Evolutionary conservation across 2,329 filamentous ascomycete species (phyloP).

Genomic region (Aspergillus ruber): DNA sequence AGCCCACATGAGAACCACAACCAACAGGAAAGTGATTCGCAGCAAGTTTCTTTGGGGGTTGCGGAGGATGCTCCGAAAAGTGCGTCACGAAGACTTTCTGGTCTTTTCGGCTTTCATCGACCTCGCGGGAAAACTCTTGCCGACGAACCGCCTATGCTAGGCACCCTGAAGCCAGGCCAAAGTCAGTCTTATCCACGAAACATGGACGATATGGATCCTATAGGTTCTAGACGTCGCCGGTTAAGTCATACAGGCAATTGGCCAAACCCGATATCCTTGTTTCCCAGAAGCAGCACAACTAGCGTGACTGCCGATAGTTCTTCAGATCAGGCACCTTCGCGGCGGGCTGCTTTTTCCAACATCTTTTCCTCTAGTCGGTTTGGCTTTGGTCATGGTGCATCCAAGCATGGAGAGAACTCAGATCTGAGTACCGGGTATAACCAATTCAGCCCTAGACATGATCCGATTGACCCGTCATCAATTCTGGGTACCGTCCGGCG

Average conservation of each 20-base stretch:
- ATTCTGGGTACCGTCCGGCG: conserved; percentile 38
- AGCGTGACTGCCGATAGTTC: conserved; percentile 37
- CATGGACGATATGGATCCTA: conserved; percentile 46
- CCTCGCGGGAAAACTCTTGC: conserved; percentile 56
- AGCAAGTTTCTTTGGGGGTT: conserved; percentile 25
- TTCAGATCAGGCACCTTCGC: conserved; percentile 33
- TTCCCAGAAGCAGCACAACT: conserved; percentile 40
- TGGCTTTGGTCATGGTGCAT: conserved; percentile 27
- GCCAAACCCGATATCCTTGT: conserved; percentile 45
- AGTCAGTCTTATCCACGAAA: conserved; percentile 59
- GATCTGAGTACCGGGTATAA: conserved; percentile 38
- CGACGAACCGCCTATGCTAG: conserved; percentile 52
- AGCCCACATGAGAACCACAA: conserved; percentile 40
- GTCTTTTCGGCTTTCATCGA: conserved; percentile 52
- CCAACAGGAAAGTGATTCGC: conserved; percentile 32
- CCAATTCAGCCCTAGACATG: conserved; percentile 41
- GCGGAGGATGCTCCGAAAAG: conserved; percentile 34
- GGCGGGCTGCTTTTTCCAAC: conserved; percentile 35
- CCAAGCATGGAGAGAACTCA: conserved; percentile 26
- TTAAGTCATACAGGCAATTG: conserved; percentile 53
- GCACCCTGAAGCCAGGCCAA: conserved; percentile 53
- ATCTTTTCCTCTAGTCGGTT: conserved; percentile 39
- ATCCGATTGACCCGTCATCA: conserved; percentile 41
- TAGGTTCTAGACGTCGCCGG: conserved; percentile 46
- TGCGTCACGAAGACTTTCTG: conserved; percentile 50